A percentile compares a stretch with the other conserved stretches of the same genome.
phyloP scores from a whole-genome alignment of 1,284 basidiomycete species.

The Ceratobasidium papillatum region DNA sequence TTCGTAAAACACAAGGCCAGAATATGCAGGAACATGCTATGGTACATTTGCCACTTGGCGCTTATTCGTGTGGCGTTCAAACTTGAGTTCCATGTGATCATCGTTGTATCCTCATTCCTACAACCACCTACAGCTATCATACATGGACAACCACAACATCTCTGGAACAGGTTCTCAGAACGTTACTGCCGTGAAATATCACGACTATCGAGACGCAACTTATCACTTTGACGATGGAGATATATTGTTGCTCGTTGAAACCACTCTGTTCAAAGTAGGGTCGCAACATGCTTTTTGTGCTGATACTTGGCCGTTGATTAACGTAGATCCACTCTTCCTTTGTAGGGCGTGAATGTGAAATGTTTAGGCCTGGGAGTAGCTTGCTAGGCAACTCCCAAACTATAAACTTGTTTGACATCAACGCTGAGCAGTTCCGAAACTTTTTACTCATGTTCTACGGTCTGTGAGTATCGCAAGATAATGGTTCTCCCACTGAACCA shows the following conservation, averaged over 20 bases:
- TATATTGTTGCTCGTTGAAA: constrained; percentile 10
- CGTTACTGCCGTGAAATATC: neutral
- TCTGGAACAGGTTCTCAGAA: neutral
- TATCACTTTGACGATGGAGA: constrained; percentile 33
- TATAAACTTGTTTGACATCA: neutral
- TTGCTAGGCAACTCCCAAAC: neutral
- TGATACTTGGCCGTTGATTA: neutral
- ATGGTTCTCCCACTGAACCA: neutral
- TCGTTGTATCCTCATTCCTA: neutral
- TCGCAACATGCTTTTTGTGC: neutral
- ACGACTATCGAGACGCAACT: neutral
- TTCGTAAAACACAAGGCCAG: neutral
- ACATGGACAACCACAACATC: neutral
- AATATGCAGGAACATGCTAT: neutral
- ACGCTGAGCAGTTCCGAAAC: constrained; percentile 19
- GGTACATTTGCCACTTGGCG: neutral
- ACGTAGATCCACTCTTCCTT: constrained; percentile 24
- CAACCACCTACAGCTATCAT: too few species aligned
- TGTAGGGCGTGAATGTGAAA: constrained; percentile 13
- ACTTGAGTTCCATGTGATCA: neutral
- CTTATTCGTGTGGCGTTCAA: neutral
- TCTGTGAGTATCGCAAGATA: neutral
- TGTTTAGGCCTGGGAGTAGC: neutral
- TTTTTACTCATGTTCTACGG: constrained; percentile 32
- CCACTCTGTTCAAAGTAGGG: constrained; percentile 24